These are phyloP conservation scores for Coffea humblotiana DNA, from an alignment of 305 asterid species.

Conservation along the genomic window DNA sequence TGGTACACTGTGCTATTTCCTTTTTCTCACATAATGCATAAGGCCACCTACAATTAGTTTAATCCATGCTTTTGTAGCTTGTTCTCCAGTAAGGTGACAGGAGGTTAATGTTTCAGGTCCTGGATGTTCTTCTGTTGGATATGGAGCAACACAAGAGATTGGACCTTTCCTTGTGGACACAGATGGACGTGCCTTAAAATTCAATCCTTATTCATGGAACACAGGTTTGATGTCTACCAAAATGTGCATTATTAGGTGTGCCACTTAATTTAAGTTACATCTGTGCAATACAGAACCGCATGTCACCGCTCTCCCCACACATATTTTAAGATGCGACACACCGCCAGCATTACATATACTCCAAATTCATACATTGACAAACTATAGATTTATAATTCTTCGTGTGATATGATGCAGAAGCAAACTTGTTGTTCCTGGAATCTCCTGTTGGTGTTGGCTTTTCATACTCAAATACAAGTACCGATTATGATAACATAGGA, in stretches of 20 bases:
- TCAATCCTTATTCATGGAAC: slow-evolving; percentile 31
- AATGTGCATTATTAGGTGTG: background rate
- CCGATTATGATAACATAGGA: slow-evolving; percentile 70
- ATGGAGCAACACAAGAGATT: slow-evolving; percentile 94
- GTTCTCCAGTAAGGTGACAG: slow-evolving; percentile 45
- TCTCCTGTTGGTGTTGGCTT: slow-evolving; percentile 96
- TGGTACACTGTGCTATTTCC: background rate
- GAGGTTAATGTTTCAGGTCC: slow-evolving; percentile 63
- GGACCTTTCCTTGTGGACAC: slow-evolving; percentile 78
- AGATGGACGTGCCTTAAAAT: slow-evolving; percentile 48
- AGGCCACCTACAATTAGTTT: background rate
- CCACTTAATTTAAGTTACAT: background rate
- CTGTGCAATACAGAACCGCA: background rate
- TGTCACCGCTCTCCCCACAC: background rate
- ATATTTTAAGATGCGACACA: background rate
- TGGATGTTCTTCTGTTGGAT: slow-evolving; percentile 96
- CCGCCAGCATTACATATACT: background rate
- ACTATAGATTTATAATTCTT: background rate
- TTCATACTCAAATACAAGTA: slow-evolving; percentile 75
- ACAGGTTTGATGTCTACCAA: slow-evolving; percentile 20
- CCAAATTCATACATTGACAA: background rate
- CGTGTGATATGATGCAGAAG: slow-evolving; percentile 54
- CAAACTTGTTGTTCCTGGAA: slow-evolving; percentile 85
- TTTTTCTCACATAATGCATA: background rate
- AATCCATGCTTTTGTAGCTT: slow-evolving; percentile 25